phyloP scores from a whole-genome alignment of 2,329 filamentous ascomycete genomes.

The Fusarium torulosum region DNA sequence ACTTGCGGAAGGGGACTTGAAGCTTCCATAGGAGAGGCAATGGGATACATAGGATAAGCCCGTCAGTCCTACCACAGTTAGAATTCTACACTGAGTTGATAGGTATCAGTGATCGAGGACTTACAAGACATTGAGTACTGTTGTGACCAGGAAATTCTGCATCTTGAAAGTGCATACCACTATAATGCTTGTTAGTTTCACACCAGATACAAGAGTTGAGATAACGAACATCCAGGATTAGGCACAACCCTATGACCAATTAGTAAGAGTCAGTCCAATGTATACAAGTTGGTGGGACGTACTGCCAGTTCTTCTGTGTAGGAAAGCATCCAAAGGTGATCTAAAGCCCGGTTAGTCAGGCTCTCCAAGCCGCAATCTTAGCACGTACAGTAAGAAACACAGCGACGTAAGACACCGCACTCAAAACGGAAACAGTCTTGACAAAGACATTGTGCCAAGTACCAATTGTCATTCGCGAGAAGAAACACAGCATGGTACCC shows the following conservation, averaged over 20 bases:
- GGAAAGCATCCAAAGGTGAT: slow-evolving; percentile 45
- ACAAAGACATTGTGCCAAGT: slow-evolving; percentile 44
- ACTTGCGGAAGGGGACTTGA: slow-evolving; percentile 41
- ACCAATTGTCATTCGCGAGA: slow-evolving; percentile 48
- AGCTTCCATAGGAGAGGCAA: slow-evolving; percentile 42
- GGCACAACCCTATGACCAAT: slow-evolving; percentile 16
- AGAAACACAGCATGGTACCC: slow-evolving; percentile 50
- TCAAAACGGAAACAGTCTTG: slow-evolving; percentile 22
- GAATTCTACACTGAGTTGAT: neutral
- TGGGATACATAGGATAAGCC: slow-evolving; percentile 36
- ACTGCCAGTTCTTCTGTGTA: slow-evolving; percentile 42
- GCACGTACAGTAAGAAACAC: slow-evolving; percentile 40
- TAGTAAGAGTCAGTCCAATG: rapidly evolving
- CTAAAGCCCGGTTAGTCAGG: neutral
- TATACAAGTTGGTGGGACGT: rapidly evolving
- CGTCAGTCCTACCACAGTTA: slow-evolving; percentile 26
- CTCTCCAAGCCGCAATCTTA: rapidly evolving
- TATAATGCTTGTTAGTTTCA: neutral
- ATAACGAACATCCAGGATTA: slow-evolving; percentile 31
- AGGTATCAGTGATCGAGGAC: neutral
- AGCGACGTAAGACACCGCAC: slow-evolving; percentile 22
- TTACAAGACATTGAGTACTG: slow-evolving; percentile 42
- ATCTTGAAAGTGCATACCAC: slow-evolving; percentile 34
- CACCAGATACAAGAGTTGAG: neutral
- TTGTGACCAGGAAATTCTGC: slow-evolving; percentile 41